Evolutionary conservation across 345 rosid species (phyloP), one percentile per base, ranked within the genome.

Genomic region (Bretschneidera sinensis): DNA sequence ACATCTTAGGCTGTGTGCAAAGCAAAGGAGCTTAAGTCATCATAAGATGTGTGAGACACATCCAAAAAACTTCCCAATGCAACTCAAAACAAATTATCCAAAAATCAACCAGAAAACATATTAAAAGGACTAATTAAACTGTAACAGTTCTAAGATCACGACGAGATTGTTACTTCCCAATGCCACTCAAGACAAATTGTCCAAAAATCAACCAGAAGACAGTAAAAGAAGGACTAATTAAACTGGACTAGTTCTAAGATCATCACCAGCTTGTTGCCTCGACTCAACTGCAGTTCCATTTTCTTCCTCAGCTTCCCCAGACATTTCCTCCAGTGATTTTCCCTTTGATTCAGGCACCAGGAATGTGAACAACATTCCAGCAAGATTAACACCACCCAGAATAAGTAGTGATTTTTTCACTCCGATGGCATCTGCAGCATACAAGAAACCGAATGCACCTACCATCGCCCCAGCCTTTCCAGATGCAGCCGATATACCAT

Each of bases 391-490:
- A 9, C 63, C 79, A 9, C 64, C 85, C 33, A 82, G 73, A 18
- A 76, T 68, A 19, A 68, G 33, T 15, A 86, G 81, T 9, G 85
- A 25, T 0, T 43, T 68, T 72, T 49, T 52, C 74, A 84, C 73
- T 51, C 88, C 90, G 22, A 83, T 45, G 16, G 61, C 53, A n/a
- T 78, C 51, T 0, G 71, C 81, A 21, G 83, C 81, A 0, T 83
- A 86, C 55, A 86, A 39, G 69, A 85, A 89, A 2, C 95, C 95
- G 6, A 90, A 87, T 0, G 92, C 79, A 15, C 95, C 95, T 1
- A 87, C 83, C 0, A 87, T 85, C 0, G 90, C 95, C 21, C 95
- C 87, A 0, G 84, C 80, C 73, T 90, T 85, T 8, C 97, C 95
- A 0, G 86, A 55, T 0, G 89, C 95, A 0, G 86, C 92, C 1